These are phyloP conservation scores for Botrytis paeoniae DNA, from an alignment of 2,329 filamentous ascomycete genomes.

Conservation along the genomic window DNA sequence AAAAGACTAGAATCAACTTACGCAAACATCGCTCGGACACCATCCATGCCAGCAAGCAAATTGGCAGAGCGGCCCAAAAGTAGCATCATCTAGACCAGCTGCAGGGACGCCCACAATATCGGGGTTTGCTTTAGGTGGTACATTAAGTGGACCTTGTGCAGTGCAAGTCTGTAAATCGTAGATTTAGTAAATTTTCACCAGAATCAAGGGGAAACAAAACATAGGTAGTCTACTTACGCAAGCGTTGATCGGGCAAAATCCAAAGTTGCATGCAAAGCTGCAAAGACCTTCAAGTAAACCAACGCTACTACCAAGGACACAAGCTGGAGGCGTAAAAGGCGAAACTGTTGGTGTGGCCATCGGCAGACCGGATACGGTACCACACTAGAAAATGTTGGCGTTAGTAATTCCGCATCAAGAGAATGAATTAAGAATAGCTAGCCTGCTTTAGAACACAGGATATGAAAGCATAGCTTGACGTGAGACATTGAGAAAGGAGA, in stretches of 20 bases:
- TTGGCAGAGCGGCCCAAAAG: not conserved
- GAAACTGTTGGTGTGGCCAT: slow-evolving; percentile 5
- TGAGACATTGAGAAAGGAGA: not conserved
- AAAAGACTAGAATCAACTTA: not conserved
- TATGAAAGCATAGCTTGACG: not conserved
- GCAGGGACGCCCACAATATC: not conserved
- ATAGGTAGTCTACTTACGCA: not conserved
- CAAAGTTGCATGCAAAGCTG: slow-evolving; percentile 13
- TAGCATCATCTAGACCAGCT: not conserved
- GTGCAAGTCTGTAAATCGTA: not conserved
- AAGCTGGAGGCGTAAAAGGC: slow-evolving; percentile 6
- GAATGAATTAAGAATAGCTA: not conserved
- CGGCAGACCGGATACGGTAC: not conserved
- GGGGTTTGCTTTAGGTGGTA: not conserved
- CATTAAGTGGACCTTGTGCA: not conserved
- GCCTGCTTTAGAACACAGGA: not conserved
- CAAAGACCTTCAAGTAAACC: not conserved
- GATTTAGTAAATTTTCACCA: not conserved
- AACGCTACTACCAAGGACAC: not conserved
- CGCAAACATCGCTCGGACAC: slow-evolving; percentile 2
- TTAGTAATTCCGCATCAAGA: not conserved
- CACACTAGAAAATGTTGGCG: not conserved
- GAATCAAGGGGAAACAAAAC: not conserved
- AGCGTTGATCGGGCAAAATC: not conserved
- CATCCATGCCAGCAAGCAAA: not conserved